Conservation (phyloP, 2,329 filamentous ascomycete species). For the Cordyceps farinosa region DNA sequence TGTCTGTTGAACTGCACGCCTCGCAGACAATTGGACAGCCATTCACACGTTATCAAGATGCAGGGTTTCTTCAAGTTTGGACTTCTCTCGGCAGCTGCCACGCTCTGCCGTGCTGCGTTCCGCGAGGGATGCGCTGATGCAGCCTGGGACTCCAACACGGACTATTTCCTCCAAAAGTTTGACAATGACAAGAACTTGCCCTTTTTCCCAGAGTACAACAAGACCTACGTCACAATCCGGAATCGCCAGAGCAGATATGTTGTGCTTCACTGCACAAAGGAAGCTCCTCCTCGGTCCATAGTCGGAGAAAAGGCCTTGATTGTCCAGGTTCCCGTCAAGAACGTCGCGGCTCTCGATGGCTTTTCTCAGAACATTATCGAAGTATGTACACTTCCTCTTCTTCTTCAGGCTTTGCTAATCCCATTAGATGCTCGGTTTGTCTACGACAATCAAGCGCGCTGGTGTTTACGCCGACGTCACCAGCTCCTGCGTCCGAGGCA, state of each 20-base stretch:
- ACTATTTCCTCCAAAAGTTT: conserved; percentile 14
- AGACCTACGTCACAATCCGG: conserved; percentile 17
- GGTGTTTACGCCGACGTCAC: conserved; percentile 16
- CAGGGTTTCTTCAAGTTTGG: conserved; percentile 6
- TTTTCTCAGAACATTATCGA: conserved; percentile 17
- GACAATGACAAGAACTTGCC: conserved; percentile 6
- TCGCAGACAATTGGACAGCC: not conserved
- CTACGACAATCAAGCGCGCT: conserved; percentile 11
- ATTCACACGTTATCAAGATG: conserved; percentile 1
- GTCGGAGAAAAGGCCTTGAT: conserved; percentile 13
- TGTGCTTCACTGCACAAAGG: conserved; percentile 18
- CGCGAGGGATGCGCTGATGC: conserved; percentile 14
- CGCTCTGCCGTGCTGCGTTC: conserved; percentile 11
- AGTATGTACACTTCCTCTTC: not conserved
- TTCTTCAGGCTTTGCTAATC: not conserved
- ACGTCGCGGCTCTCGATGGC: conserved; percentile 14
- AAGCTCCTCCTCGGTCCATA: conserved; percentile 11
- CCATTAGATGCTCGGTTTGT: conserved; percentile 13
- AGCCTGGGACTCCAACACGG: conserved; percentile 15
- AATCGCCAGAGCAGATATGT: conserved; percentile 16
- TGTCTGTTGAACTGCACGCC: not conserved
- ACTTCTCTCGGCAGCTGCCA: not conserved
- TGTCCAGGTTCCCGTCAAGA: conserved; percentile 15
- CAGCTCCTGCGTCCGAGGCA: conserved; percentile 17
- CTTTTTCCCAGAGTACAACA: conserved; percentile 14